A percentile compares a stretch with the other conserved stretches of the same genome.
Evolutionary conservation across 179 eudicot genomes (phyloP).

Genomic region (Vitellaria paradoxa): DNA sequence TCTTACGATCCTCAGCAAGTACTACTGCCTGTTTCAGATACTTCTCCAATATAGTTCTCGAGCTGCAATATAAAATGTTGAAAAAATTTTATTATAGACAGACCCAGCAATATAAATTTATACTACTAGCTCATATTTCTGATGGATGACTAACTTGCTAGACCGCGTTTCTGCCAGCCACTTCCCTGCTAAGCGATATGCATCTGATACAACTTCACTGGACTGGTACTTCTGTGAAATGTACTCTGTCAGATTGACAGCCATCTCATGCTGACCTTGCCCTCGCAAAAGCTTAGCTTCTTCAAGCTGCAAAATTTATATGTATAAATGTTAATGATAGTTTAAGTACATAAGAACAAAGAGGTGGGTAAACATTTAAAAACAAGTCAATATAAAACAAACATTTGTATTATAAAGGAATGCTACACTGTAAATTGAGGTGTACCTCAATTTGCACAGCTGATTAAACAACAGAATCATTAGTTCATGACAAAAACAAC

Average conservation of each 20-base stretch:
- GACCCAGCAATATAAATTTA: neutral
- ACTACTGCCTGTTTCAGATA: conserved; percentile 85
- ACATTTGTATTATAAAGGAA: neutral
- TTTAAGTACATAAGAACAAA: conserved; percentile 3
- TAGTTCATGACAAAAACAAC: neutral
- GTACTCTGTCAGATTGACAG: conserved; percentile 85
- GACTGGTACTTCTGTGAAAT: conserved; percentile 59
- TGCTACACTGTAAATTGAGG: neutral
- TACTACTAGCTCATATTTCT: conserved; percentile 6
- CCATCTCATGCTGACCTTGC: conserved; percentile 94
- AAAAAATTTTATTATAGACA: neutral
- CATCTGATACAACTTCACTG: conserved; percentile 73
- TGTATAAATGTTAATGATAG: neutral
- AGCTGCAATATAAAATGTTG: conserved; percentile 49
- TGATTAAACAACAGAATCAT: neutral
- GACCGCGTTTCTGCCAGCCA: conserved; percentile 98
- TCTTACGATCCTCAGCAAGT: conserved; percentile 55
- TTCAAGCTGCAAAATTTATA: conserved; percentile 64
- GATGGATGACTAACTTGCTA: conserved; percentile 70
- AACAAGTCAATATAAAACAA: neutral
- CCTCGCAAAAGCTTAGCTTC: conserved; percentile 95
- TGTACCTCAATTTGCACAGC: neutral
- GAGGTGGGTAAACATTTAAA: conserved; percentile 3
- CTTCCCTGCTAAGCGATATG: conserved; percentile 90
- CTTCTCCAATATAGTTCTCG: conserved; percentile 88